Evolutionary conservation across 2,329 filamentous ascomycete species (phyloP), one percentile per base, ranked within the genome.

Genomic region (Pseudocercospora pini-densiflorae): DNA sequence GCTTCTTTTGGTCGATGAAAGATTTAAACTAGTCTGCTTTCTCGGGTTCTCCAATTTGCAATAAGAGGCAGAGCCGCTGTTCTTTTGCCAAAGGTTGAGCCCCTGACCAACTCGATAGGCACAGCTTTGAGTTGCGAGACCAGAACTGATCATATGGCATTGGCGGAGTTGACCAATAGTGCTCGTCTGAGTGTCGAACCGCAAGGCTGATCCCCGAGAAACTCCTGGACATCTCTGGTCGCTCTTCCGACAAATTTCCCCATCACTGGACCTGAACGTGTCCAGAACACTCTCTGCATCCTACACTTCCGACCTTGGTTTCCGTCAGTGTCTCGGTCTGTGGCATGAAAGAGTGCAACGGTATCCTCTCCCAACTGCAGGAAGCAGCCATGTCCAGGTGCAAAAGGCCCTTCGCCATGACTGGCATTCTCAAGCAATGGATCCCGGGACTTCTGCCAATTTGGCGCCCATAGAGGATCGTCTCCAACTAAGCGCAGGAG

Each of bases 301-400:
- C 82, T 75, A 59, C 80, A 81, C 68, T 80, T 82, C 19, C 82
- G 66, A 6, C 80, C 79, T n/a, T 78, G 77, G 79, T 80, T 82
- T 0, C 82, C 82, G 33, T 82, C 82, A 2, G 68, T 75, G 63
- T 78, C 79, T 24, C 68, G 73, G 70, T 83, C 82, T 0, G 82
- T 83, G 0, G 81, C 82, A 68, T 84, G 82, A 68, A 82, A 84
- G 1, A 83, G 75, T 7, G 75, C 78, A 68, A 82, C 77, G 1
- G 80, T 78, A 64, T 83, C 80, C n/a, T 75, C 72, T 0, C 77
- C 79, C 31, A 81, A 73, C 12, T 77, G 72, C 19, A 84, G 74
- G 64, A 83, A 83, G 63, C 78, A 80, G 12, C 82, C 82, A 66
- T 83, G 82, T 0, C 82, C 82, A 0, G 82, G 81, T 1, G 81